These are phyloP conservation scores for Termitomyces sp. DNA, from an alignment of 768 basidiomycete genomes.

Conservation along the genomic window DNA sequence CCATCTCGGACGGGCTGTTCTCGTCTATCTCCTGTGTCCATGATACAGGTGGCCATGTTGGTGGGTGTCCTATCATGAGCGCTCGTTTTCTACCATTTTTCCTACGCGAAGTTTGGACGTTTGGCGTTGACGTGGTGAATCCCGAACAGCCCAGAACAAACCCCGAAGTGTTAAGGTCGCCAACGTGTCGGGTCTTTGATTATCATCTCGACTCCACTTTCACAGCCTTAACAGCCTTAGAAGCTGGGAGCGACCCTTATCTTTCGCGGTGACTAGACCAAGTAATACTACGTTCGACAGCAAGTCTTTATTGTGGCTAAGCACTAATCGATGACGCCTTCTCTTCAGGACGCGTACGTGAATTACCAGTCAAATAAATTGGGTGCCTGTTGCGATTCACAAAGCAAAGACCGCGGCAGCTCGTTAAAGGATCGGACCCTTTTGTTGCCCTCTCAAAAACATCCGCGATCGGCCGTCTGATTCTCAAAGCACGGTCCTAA, in stretches of 20 bases:
- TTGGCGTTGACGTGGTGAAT: neutral
- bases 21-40: neutral
- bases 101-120: neutral
- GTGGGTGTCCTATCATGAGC: neutral
- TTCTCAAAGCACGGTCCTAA: neutral
- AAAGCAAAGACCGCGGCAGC: neutral
- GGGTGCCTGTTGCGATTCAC: neutral
- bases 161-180: neutral
- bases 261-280: neutral
- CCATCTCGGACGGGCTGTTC: neutral
- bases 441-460: conserved; percentile 8
- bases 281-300: neutral
- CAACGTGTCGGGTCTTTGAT: conserved; percentile 9
- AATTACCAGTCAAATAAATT: neutral
- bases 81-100: neutral
- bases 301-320: neutral
- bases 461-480: conserved; percentile 12
- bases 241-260: neutral
- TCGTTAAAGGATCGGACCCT: conserved; percentile 6
- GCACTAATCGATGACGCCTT: neutral
- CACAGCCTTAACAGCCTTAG: neutral
- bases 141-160: too few relatives aligned
- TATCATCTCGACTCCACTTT: neutral
- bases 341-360: neutral
- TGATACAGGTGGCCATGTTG: neutral